Evolutionary conservation across 108 stramenopile species (phyloP), one percentile per base, ranked within the genome.

Genomic region (Nitzschia putrida): DNA sequence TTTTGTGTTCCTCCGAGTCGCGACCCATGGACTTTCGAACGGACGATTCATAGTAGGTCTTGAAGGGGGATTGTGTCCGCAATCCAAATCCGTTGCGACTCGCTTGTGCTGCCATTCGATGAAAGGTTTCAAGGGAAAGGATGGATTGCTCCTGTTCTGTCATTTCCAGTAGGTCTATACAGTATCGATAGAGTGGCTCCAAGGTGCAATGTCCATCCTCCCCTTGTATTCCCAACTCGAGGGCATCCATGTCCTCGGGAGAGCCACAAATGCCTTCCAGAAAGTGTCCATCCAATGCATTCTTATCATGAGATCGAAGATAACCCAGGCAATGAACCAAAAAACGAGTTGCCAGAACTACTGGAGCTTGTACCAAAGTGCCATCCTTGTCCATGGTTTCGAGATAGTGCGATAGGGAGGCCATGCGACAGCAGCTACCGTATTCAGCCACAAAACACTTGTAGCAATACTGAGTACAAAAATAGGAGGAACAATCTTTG

Each of bases 11-110:
- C 0, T 26, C 53, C 21, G 83, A 71, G n/a, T 63, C 70, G 16
- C 83, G 57, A 53, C 77, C 59, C 42, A 18, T 45, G 23, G 63
- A 47, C n/a, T 61, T 63, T 16, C 83, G 71, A 7, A 77, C n/a
- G 13, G 79, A 21, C 8, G 57, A 71, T 25, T 52, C 54, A 55
- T 79, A 79, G 54, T 83, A 83, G 20, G 73, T 26, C 38, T 58
- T 47, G 52, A 83, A 83, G 20, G 83, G 83, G 26, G 66, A 73
- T 58, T 71, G 68, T 8, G 82, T 83, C 7, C 39, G 20, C 16
- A 73, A 11, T 14, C 65, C 59, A 68, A 83, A 68, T 6, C 77
- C 68, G 59, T 83, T 83, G 7, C 83, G 66, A 41, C 61, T 71
- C 11, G 75, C 75, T 21, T 68, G 59, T 25, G 74, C 51, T 18